These are phyloP conservation scores for Monilinia polystroma DNA, from an alignment of 2,329 filamentous ascomycete species.

Conservation along the genomic window DNA sequence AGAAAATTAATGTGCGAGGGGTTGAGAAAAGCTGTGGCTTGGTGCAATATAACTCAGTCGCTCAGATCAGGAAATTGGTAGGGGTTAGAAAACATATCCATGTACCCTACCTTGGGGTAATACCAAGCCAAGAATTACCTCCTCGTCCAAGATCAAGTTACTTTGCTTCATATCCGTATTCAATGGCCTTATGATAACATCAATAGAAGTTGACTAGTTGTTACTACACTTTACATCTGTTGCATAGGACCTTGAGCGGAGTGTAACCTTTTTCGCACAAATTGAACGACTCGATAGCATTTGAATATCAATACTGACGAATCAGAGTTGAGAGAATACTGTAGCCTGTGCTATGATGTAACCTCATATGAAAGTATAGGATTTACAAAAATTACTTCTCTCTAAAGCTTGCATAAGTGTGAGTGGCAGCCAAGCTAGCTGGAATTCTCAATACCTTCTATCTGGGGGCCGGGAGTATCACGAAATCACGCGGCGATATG, in stretches of 20 bases:
- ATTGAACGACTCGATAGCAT: not conserved
- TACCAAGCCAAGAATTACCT: not conserved
- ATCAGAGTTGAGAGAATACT: not conserved
- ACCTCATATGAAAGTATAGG: not conserved
- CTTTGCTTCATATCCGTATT: not conserved
- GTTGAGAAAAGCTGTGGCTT: not conserved
- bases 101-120: not conserved
- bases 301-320: not conserved
- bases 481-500: not conserved
- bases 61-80: not conserved
- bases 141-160: not conserved
- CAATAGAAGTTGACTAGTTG: not conserved
- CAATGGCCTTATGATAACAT: not conserved
- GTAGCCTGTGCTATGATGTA: slow-evolving; percentile 6
- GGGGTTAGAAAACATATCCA: not conserved
- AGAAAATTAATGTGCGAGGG: not conserved
- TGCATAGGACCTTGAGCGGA: not conserved
- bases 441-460: not conserved
- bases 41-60: not conserved
- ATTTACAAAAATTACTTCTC: not conserved
- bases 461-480: not conserved
- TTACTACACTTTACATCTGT: not conserved
- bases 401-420: not conserved
- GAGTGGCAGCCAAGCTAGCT: not conserved
- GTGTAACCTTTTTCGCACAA: not conserved